phyloP scores from a whole-genome alignment of 768 basidiomycete species.

The Pholiota conissans region DNA sequence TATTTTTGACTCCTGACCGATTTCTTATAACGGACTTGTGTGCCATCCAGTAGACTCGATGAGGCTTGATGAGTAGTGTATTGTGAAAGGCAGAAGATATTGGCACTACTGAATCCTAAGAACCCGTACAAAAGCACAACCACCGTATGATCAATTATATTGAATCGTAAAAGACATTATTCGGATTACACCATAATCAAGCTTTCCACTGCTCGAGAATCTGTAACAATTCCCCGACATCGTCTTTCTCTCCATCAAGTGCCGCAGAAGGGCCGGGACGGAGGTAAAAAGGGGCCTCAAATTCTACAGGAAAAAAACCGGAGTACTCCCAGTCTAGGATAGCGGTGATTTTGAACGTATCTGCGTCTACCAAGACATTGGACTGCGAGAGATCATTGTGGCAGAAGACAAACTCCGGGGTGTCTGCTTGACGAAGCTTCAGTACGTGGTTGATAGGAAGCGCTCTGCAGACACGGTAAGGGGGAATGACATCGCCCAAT shows the following conservation, averaged over 20 bases:
- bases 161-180: too few relatives aligned
- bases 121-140: too few relatives aligned
- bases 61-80: too few relatives aligned
- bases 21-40: too few relatives aligned
- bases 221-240: background rate
- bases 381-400: background rate
- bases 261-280: background rate
- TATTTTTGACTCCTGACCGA: too few relatives aligned
- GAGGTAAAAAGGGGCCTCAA: background rate
- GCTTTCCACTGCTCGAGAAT: background rate
- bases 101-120: too few relatives aligned
- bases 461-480: background rate
- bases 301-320: constrained; percentile 7
- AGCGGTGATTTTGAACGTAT: constrained; percentile 2
- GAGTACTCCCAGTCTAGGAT: constrained; percentile 10
- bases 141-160: too few relatives aligned
- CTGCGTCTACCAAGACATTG: background rate
- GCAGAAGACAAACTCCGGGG: background rate
- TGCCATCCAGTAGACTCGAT: too few relatives aligned
- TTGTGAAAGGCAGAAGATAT: too few relatives aligned
- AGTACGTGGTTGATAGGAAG: background rate
- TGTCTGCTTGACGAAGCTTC: background rate
- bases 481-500: background rate
- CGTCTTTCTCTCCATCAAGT: background rate
- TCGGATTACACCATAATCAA: too few relatives aligned